Conservation (phyloP, 164 flowering plant species). For the Vitis labrusca region DNA sequence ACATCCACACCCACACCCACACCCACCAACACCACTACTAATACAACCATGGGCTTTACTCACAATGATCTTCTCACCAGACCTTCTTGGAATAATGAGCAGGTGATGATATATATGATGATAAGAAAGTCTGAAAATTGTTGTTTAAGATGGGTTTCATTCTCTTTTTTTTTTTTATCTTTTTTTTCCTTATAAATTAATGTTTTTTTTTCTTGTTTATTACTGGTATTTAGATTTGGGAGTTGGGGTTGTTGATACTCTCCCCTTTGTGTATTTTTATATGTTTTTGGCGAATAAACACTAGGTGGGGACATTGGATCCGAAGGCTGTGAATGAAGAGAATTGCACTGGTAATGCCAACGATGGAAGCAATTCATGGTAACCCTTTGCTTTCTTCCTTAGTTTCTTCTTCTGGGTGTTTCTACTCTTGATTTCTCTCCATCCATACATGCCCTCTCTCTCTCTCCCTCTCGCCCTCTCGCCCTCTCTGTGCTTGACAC, state of each 20-base stretch:
- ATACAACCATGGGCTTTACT: slow-evolving; percentile 27
- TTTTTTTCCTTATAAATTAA: neutral
- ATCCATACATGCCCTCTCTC: neutral
- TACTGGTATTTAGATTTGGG: neutral
- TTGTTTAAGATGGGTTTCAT: too few species aligned
- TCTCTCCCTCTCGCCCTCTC: neutral
- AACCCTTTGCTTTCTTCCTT: neutral
- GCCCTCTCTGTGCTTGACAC: slow-evolving; percentile 2
- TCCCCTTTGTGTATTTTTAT: neutral
- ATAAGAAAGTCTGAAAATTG: too few species aligned
- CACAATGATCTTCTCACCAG: slow-evolving; percentile 21
- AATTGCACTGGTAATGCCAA: slow-evolving; percentile 42
- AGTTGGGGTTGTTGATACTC: too few species aligned
- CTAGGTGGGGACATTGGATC: slow-evolving; percentile 45
- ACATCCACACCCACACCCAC: slow-evolving; percentile 3
- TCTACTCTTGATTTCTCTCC: too few species aligned
- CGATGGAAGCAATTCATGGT: slow-evolving; percentile 61
- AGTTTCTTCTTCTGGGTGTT: neutral
- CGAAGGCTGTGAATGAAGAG: slow-evolving; percentile 46
- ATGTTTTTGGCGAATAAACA: neutral
- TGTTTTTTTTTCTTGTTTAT: neutral
- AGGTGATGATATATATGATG: slow-evolving; percentile 18
- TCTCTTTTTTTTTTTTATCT: neutral
- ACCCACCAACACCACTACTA: slow-evolving; percentile 5
- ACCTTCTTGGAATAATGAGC: slow-evolving; percentile 39